A percentile compares a stretch with the other conserved stretches of the same genome.
phyloP scores from a whole-genome alignment of 208 protist species.

The Trypanosoma caninum region DNA sequence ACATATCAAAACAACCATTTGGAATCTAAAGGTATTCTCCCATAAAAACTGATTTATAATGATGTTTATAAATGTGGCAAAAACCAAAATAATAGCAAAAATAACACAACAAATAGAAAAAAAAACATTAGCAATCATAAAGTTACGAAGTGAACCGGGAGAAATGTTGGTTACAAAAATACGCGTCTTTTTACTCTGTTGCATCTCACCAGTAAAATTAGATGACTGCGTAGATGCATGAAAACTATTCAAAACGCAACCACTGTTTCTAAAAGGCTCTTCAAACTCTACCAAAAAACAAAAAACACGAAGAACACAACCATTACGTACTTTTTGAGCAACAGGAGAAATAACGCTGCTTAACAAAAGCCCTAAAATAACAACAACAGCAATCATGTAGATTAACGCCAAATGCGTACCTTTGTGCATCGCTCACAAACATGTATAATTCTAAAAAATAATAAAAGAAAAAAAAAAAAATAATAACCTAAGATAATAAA shows the following conservation, averaged over 20 bases:
- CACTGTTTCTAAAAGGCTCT: conserved; percentile 3
- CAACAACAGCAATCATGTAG: conserved; percentile 32
- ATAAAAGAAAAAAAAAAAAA: too few relatives aligned
- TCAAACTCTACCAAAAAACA: conserved; percentile 38
- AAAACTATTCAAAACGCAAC: too few relatives aligned
- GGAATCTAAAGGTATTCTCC: background rate
- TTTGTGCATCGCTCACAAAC: too few relatives aligned
- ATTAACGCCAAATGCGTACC: conserved; percentile 25
- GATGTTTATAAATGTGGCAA: conserved; percentile 13
- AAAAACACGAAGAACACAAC: conserved; percentile 26
- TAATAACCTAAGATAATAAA: too few relatives aligned
- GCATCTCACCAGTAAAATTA: too few relatives aligned
- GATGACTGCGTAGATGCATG: too few relatives aligned
- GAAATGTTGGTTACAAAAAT: conserved; percentile 18
- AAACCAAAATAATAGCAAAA: conserved; percentile 26
- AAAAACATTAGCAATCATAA: conserved; percentile 46
- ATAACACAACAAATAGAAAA: conserved; percentile 28
- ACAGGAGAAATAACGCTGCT: conserved; percentile 47
- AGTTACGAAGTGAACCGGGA: conserved; percentile 3
- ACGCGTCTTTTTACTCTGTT: too few relatives aligned
- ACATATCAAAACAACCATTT: background rate
- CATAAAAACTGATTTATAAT: background rate
- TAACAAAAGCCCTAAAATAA: conserved; percentile 42
- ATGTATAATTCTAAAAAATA: too few relatives aligned
- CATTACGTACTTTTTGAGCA: conserved; percentile 19